phyloP scores from a whole-genome alignment of 208 protist species.

The Trypanosomatidae sp. region DNA sequence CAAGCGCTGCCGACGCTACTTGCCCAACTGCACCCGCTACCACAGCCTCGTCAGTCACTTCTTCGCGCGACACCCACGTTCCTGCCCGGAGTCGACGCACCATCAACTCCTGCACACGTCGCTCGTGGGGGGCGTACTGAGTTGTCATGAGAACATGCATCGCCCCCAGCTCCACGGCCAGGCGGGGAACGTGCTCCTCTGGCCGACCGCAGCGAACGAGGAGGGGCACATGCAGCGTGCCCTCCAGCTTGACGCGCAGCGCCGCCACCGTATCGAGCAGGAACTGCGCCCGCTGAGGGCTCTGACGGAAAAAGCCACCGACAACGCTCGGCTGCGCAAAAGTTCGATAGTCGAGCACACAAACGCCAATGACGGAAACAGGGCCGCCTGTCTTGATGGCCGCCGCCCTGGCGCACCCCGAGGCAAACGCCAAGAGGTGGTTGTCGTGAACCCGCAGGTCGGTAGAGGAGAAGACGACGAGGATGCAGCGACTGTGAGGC shows the following conservation, averaged over 20 bases:
- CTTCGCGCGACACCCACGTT: conserved; percentile 39
- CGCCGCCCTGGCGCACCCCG: conserved; percentile 40
- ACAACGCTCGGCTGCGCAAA: conserved; percentile 86
- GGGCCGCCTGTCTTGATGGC: conserved; percentile 15
- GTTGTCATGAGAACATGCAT: conserved; percentile 82
- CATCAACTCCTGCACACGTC: conserved; percentile 66
- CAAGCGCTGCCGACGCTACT: background rate
- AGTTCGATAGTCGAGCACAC: conserved; percentile 79
- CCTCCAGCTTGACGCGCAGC: conserved; percentile 64
- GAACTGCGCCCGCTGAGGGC: conserved; percentile 78
- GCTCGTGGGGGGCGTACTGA: conserved; percentile 87
- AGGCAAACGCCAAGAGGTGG: conserved; percentile 78
- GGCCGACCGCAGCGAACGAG: conserved; percentile 78
- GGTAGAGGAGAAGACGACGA: conserved; percentile 80
- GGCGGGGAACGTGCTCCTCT: conserved; percentile 83
- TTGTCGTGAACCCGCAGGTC: conserved; percentile 90
- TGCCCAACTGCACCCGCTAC: background rate
- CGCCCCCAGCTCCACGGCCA: conserved; percentile 73
- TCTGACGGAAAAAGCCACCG: conserved; percentile 82
- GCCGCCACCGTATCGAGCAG: conserved; percentile 70
- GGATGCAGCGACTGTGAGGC: conserved; percentile 34
- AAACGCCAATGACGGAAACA: conserved; percentile 67
- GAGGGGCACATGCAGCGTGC: conserved; percentile 56
- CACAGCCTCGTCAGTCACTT: conserved; percentile 5
- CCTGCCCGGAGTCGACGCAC: conserved; percentile 30